These are phyloP conservation scores for Coelastrella sp. DNA, from an alignment of 139 green algal genomes.

Conservation along the genomic window DNA sequence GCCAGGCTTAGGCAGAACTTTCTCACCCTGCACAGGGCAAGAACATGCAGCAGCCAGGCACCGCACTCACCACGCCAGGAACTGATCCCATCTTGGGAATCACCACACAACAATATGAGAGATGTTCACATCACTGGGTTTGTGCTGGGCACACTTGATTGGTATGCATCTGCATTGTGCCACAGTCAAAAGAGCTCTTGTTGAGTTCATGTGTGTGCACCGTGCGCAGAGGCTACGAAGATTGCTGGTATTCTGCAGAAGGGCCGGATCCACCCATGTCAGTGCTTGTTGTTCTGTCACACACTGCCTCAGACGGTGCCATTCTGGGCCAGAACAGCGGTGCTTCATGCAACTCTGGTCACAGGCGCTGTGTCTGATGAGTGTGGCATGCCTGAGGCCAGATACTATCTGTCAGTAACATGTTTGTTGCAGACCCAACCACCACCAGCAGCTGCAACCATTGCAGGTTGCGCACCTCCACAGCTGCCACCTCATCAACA, in stretches of 20 bases:
- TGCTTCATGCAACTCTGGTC: not conserved
- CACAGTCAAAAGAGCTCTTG: too few species aligned
- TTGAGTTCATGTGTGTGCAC: too few species aligned
- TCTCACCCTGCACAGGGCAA: conserved; percentile 54
- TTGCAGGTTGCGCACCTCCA: conserved; percentile 22
- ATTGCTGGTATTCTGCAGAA: not conserved
- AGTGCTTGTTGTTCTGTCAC: too few species aligned
- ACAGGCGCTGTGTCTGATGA: not conserved
- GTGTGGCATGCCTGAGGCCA: too few species aligned
- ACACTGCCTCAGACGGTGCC: not conserved
- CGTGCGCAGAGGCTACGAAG: too few species aligned
- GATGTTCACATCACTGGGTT: too few species aligned
- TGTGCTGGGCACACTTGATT: too few species aligned
- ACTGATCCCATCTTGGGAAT: not conserved
- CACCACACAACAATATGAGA: too few species aligned
- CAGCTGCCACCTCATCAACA: conserved; percentile 64
- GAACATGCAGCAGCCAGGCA: not conserved
- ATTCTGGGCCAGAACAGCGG: not conserved
- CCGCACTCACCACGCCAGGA: not conserved
- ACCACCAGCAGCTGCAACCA: too few species aligned
- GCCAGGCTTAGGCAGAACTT: conserved; percentile 70
- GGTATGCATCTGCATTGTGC: too few species aligned
- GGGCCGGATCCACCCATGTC: not conserved
- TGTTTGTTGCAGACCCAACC: too few species aligned
- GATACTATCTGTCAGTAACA: too few species aligned